Conservation (phyloP, 2,329 filamentous ascomycete genomes). For the Nemania sp. region DNA sequence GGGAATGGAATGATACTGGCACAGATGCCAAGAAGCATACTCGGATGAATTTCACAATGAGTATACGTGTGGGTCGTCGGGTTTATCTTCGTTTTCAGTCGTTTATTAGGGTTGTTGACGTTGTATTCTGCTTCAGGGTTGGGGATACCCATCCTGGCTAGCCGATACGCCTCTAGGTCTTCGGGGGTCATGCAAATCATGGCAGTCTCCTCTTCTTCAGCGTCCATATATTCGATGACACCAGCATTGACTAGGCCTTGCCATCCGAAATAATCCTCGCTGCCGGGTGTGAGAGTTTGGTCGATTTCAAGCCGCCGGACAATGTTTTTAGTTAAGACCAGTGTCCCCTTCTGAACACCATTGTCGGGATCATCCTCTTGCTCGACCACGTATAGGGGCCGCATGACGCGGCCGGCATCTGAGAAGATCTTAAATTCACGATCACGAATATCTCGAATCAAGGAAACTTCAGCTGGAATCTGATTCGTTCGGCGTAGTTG, state of each 20-base stretch:
- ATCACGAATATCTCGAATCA: slow-evolving; percentile 96
- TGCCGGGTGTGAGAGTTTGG: slow-evolving; percentile 71
- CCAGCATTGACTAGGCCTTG: slow-evolving; percentile 84
- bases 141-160: slow-evolving; percentile 71
- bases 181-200: slow-evolving; percentile 99
- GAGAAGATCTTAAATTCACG: slow-evolving; percentile 99
- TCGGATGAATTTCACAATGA: slow-evolving; percentile 98
- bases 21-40: slow-evolving; percentile 98
- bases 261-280: slow-evolving; percentile 81
- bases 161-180: slow-evolving; percentile 83
- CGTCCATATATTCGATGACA: slow-evolving; percentile 95
- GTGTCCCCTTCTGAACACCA: slow-evolving; percentile 69
- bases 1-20: slow-evolving; percentile 99
- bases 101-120: slow-evolving; percentile 78
- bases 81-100: slow-evolving; percentile 89
- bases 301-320: slow-evolving; percentile 81
- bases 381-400: slow-evolving; percentile 93
- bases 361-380: slow-evolving; percentile 81
- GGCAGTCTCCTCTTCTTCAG: slow-evolving; percentile 96
- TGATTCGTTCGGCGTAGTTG: slow-evolving; percentile 82
- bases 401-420: slow-evolving; percentile 93
- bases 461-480: slow-evolving; percentile 91
- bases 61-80: slow-evolving; percentile 92
- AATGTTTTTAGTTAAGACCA: slow-evolving; percentile 86
- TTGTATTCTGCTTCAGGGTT: slow-evolving; percentile 55